Percentiles rank a stretch among this genome's conserved stretches.
phyloP scores from a whole-genome alignment of 805 yeast genomes.

The Metschnikowia peoriensis region DNA sequence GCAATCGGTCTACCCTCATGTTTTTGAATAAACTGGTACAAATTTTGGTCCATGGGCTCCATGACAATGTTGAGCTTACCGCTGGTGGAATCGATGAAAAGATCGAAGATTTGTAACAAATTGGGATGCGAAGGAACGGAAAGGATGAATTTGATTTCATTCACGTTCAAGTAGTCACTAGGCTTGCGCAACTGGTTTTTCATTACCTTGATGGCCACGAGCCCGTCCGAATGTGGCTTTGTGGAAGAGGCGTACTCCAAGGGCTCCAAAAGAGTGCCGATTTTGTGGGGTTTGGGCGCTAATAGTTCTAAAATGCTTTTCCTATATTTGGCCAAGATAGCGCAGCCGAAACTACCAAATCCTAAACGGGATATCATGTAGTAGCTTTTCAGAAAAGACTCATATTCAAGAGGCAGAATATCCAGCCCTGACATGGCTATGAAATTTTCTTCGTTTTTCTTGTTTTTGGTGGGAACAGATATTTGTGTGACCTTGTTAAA shows the following conservation, averaged over 20 bases:
- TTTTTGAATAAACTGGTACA: conserved; percentile 71
- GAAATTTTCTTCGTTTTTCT: not conserved
- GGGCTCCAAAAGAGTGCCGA: conserved; percentile 54
- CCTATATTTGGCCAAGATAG: conserved; percentile 57
- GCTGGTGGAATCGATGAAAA: conserved; percentile 65
- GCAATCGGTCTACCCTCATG: conserved; percentile 56
- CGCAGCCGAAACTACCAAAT: conserved; percentile 74
- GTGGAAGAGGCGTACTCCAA: conserved; percentile 20
- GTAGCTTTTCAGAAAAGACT: conserved; percentile 32
- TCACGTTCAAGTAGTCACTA: conserved; percentile 40
- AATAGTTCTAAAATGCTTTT: conserved; percentile 20
- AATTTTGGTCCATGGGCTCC: conserved; percentile 84
- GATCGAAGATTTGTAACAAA: conserved; percentile 72
- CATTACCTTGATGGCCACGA: conserved; percentile 81
- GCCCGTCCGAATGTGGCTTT: conserved; percentile 23
- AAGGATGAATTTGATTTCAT: conserved; percentile 66
- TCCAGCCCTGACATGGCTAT: conserved; percentile 5
- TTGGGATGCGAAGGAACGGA: conserved; percentile 69
- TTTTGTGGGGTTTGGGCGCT: conserved; percentile 16
- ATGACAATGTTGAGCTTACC: conserved; percentile 74
- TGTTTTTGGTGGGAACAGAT: not conserved
- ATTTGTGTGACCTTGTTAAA: not conserved
- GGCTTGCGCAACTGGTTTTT: conserved; percentile 34
- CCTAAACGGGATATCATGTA: conserved; percentile 57
- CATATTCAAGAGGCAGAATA: conserved; percentile 12